Base-by-base conservation (phyloP, 2,329 filamentous ascomycete genomes). In the Ophiostoma sp. region DNA sequence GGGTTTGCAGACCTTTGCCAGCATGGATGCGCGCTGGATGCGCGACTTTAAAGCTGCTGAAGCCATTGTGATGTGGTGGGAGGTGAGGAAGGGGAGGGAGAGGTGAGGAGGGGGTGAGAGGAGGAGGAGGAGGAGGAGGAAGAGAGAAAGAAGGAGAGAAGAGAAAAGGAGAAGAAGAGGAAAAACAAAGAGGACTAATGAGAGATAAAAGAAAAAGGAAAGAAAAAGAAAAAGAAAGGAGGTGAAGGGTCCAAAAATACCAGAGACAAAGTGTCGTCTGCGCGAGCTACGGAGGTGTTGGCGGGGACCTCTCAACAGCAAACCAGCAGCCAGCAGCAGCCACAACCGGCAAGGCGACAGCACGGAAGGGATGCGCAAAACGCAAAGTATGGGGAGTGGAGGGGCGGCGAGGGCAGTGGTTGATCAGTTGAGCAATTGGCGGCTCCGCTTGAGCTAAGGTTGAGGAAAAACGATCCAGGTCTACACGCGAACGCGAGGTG, bases 1-100 rank as follows among this genome's bases (percentile, higher is more conserved):
- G 52, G 93, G 87, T 76, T 88, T 88, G 75, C 89, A 88, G 71
- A 96, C 83, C 84, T 94, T 96, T 76, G 88, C 89, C 70, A 96
- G 85, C 80, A 94, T 89, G 60, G 90, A 90, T 31, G 92, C 89
- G 74, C 91, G 87, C 75, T 89, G 84, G 73, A 95, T 85, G 75
- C 93, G 90, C 76, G 89, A 87, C 82, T 89, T 91, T 77, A 96
- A 83, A 71, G 92, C 86, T 68, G 90, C 89, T 67, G 91, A 92
- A 73, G 89, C 90, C 74, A 85, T 77, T 52, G 81, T 36, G 17
- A 17, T 20, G 60, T 31, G 70, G 7, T 20, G 41, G 41, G n/a
- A 20, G 44, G 15, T 67, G 36, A 8, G 36, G 62, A 65, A 23
- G 17, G 13, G 33, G 31, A 41, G 57, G 33, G 41, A 27, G 44